Percentiles rank a stretch among this genome's conserved stretches.
Evolutionary conservation across 2,329 filamentous ascomycete genomes (phyloP).

Genomic region (Penicillium brevicompactum): DNA sequence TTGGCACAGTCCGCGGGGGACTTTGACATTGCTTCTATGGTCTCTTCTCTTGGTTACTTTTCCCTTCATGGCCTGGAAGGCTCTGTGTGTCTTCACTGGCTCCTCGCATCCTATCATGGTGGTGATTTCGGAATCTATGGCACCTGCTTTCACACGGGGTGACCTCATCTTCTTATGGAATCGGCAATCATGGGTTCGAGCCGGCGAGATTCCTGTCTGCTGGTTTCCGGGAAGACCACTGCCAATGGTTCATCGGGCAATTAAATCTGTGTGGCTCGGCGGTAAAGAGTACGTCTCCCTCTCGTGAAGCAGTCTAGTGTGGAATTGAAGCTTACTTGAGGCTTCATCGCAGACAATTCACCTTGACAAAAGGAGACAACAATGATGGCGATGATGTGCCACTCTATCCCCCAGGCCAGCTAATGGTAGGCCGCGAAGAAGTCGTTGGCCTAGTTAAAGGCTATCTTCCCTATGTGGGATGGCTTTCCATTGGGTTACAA

Average conservation of each 20-base stretch:
- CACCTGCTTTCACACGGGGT: conserved; percentile 8
- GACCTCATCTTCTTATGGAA: conserved; percentile 17
- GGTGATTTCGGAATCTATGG: conserved; percentile 11
- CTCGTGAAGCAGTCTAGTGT: not conserved
- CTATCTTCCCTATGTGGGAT: conserved; percentile 22
- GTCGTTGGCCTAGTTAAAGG: conserved; percentile 25
- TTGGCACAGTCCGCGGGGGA: not conserved
- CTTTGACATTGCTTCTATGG: not conserved
- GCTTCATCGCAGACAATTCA: conserved; percentile 16
- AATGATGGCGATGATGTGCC: conserved; percentile 21
- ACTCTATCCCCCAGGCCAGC: conserved; percentile 19
- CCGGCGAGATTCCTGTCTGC: conserved; percentile 16
- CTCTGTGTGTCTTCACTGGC: not conserved
- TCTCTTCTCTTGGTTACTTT: not conserved
- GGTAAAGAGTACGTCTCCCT: not conserved
- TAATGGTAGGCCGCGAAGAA: conserved; percentile 18
- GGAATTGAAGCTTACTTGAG: not conserved
- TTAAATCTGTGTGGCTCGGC: conserved; percentile 1
- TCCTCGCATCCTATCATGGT: conserved; percentile 8
- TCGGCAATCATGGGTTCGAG: not conserved
- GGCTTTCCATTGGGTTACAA: not conserved
- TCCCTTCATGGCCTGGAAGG: not conserved
- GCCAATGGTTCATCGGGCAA: conserved; percentile 18
- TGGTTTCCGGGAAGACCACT: conserved; percentile 14
- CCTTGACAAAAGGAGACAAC: conserved; percentile 29